Evolutionary conservation across 768 basidiomycete genomes (phyloP), one percentile per base, ranked within the genome.

Genomic region (Dioszegia hungarica): DNA sequence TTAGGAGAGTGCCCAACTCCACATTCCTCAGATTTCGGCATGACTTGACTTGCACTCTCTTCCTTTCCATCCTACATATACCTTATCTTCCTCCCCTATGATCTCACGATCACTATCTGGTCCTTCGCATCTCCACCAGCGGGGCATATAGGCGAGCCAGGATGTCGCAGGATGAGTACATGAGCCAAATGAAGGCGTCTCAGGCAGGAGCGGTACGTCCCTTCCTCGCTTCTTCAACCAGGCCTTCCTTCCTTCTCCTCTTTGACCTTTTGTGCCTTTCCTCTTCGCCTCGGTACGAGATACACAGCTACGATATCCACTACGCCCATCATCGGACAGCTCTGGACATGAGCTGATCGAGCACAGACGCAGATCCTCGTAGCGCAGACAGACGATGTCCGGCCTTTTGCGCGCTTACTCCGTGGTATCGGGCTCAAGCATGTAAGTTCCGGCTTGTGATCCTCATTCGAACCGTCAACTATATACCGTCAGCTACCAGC

Each of bases 371-470:
- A 74, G 71, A 72, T 78, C 24, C 66, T 79, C 5, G 60, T 70
- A n/a, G 76, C 74, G 0, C 68, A 74, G 33, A 72, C 74, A 27
- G 59, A 68, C 63, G 91, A 94, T 77, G 84, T 95, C 45, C 83
- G 89, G 50, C 86, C 88, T 66, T 84, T 95, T 53, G 80, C 86
- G 9, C 79, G 85, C 17, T 79, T 95, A 19, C 79, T 97, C 24
- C 84, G 88, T 60, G 89, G 90, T 8, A 85, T 95, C 48, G 86
- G 83, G 66, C 87, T 95, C 73, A 79, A 80, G 31, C 86, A 86
- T 67, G 92, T 91, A 27, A 4, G 49, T 51, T 9, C 10, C 8
- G 12, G 17, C 8, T 38, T 51, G 20, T 17, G 37, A 24, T 19
- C 22, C 17, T 75, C 77, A 85, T 17, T 44, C 20, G 41, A 41